Percentiles rank a stretch among this genome's conserved stretches.
These are phyloP conservation scores for Phlegmacium glaucopus DNA, from an alignment of 768 basidiomycete genomes.

Conservation along the genomic window DNA sequence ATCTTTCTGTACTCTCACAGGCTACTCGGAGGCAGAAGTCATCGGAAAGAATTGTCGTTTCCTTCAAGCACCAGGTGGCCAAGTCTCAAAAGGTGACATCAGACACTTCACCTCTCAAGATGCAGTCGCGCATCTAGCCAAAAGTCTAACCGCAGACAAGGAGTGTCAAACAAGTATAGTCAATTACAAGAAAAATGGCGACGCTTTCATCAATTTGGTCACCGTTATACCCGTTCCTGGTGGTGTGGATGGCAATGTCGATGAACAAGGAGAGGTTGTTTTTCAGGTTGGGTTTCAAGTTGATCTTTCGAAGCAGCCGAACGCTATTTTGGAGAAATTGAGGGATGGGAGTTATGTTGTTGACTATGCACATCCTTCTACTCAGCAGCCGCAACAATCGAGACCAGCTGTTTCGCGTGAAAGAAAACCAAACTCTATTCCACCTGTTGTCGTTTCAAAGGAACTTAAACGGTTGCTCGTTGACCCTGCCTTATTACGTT, in stretches of 20 bases:
- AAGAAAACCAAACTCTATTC: constrained; percentile 27
- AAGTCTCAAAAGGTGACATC: constrained; percentile 30
- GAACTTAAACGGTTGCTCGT: constrained; percentile 47
- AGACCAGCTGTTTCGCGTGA: constrained; percentile 15
- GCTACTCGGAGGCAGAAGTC: constrained; percentile 72
- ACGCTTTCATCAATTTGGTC: constrained; percentile 88
- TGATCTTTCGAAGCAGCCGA: constrained; percentile 84
- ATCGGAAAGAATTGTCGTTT: constrained; percentile 91
- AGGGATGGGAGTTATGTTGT: constrained; percentile 74
- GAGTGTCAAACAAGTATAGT: constrained; percentile 87
- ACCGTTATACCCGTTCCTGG: constrained; percentile 85
- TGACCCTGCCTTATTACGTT: constrained; percentile 44
- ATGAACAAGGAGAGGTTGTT: constrained; percentile 67
- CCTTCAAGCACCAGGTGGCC: constrained; percentile 72
- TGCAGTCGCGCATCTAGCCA: constrained; percentile 61
- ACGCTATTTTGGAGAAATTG: constrained; percentile 76
- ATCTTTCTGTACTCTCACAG: constrained; percentile 74
- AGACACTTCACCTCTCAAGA: constrained; percentile 61
- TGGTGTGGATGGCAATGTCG: constrained; percentile 39
- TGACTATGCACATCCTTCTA: constrained; percentile 40
- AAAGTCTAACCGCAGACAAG: constrained; percentile 65
- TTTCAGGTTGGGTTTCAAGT: constrained; percentile 97
- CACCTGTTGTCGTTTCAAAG: constrained; percentile 43
- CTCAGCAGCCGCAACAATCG: constrained; percentile 1
- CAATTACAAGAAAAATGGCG: constrained; percentile 85